phyloP scores from a whole-genome alignment of 805 yeast species.

The Saccharomycopsis javanensis region DNA sequence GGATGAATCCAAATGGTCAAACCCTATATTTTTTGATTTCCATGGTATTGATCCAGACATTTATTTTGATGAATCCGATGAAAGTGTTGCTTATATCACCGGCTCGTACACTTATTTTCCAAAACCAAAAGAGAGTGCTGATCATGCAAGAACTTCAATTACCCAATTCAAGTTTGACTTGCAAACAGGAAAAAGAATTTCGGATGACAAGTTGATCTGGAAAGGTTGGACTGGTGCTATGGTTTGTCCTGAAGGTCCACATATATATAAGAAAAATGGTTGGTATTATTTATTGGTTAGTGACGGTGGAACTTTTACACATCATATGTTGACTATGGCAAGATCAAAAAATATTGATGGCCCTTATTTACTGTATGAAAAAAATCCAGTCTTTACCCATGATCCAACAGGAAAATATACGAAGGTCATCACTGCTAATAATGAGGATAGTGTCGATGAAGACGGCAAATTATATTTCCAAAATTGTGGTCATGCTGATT shows the following conservation, averaged over 20 bases:
- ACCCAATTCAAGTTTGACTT: constrained; percentile 6
- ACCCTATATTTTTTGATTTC: constrained; percentile 15
- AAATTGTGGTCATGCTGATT: constrained; percentile 15
- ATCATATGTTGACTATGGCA: constrained; percentile 14
- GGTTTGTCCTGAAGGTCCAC: constrained; percentile 15
- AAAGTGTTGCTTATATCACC: constrained; percentile 7
- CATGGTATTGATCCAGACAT: constrained; percentile 17
- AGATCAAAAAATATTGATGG: constrained; percentile 5
- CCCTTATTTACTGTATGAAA: constrained; percentile 5
- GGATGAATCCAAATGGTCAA: constrained; percentile 9
- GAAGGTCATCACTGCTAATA: neutral
- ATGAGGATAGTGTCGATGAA: neutral
- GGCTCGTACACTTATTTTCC: constrained; percentile 13
- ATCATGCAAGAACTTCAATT: constrained; percentile 8
- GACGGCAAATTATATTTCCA: constrained; percentile 5
- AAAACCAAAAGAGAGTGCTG: neutral
- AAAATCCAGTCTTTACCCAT: constrained; percentile 13
- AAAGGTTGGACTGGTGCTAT: constrained; percentile 14
- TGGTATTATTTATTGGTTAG: constrained; percentile 10
- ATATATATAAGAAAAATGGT: constrained; percentile 10
- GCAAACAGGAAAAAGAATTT: constrained; percentile 1
- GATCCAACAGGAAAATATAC: constrained; percentile 15
- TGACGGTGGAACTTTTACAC: constrained; percentile 14
- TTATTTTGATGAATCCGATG: constrained; percentile 5
- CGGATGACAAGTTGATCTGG: constrained; percentile 10